Evolutionary conservation across 495 filamentous ascomycete species (phyloP), one percentile per base, ranked within the genome.

Genomic region (Bryoglossum gracile): DNA sequence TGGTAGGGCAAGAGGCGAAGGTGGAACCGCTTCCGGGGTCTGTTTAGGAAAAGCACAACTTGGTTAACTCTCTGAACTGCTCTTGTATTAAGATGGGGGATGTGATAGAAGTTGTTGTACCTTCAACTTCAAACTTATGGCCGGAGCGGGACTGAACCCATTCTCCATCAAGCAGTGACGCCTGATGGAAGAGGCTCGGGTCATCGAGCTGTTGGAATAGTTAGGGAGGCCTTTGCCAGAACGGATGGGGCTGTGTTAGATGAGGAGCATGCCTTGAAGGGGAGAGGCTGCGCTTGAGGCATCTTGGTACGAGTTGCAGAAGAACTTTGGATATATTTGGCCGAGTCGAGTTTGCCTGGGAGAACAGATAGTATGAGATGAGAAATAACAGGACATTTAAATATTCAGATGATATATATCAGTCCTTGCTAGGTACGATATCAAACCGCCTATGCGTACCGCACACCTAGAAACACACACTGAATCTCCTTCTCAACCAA

Each of bases 91-190:
- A 4, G 16, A 24, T 22, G 10, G 16, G 19, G 13, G 40, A 6
- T 24, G 1, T 8, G 9, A 17, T n/a, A n/a, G n/a, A 30, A 11
- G 16, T 35, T 11, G 11, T 51, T 65, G 37, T 63, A 81, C 80
- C 79, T 18, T 82, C 61, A 21, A 87, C 75, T 54, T 85, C 81
- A 49, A 87, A 87, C 16, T 76, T 69, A 48, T 79, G 69, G 16
- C 78, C 79, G 14, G 72, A 81, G 59, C 75, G 78, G 5, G 80
- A 69, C 45, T 72, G 69, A 16, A 80, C 64, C 82, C 82, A 86
- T 62, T 81, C 54, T 32, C 82, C 74, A 44, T 76, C 66, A 30
- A 86, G 66, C 43, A 76, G 79, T 8, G 78, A 79, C 50, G 83
- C 62, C 46, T 72, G 71, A 19, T 78, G 73, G 48, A 86, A 71